A percentile compares a stretch with the other conserved stretches of the same genome.
Conservation (phyloP, 176 grass and related monocot species). For the Carex myosuroides region DNA sequence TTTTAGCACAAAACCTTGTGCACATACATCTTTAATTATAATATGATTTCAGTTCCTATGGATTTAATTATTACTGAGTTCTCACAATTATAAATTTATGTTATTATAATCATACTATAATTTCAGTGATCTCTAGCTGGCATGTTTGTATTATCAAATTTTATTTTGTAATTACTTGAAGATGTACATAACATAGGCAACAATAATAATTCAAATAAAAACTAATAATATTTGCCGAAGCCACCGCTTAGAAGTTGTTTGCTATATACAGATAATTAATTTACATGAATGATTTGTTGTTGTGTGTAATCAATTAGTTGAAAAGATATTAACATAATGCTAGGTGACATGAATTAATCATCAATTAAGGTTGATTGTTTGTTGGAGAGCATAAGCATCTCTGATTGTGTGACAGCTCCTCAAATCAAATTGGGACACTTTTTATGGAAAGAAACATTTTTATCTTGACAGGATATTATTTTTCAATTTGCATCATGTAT, state of each 20-base stretch:
- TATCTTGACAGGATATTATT: neutral
- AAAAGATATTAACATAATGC: slow-evolving; percentile 1
- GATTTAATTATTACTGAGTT: no score
- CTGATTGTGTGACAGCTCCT: neutral
- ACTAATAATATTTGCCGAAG: neutral
- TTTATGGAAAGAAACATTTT: neutral
- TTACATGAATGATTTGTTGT: neutral
- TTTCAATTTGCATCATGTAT: neutral
- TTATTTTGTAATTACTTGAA: neutral
- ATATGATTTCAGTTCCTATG: neutral
- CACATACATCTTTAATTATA: neutral
- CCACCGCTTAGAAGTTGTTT: neutral
- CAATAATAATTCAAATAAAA: neutral
- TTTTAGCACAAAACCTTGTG: no score
- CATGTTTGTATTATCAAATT: neutral
- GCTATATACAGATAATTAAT: no score
- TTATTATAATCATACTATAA: no score
- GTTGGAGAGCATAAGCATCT: slow-evolving; percentile 6
- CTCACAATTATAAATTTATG: no score
- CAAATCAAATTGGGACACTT: neutral
- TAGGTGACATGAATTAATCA: neutral
- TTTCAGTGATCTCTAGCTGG: neutral
- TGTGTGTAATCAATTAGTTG: neutral
- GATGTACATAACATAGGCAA: neutral
- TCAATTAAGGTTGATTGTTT: neutral